Evolutionary conservation across 169 alveolate species (phyloP), one percentile per base, ranked within the genome.

Genomic region (Eimeria maxima): DNA sequence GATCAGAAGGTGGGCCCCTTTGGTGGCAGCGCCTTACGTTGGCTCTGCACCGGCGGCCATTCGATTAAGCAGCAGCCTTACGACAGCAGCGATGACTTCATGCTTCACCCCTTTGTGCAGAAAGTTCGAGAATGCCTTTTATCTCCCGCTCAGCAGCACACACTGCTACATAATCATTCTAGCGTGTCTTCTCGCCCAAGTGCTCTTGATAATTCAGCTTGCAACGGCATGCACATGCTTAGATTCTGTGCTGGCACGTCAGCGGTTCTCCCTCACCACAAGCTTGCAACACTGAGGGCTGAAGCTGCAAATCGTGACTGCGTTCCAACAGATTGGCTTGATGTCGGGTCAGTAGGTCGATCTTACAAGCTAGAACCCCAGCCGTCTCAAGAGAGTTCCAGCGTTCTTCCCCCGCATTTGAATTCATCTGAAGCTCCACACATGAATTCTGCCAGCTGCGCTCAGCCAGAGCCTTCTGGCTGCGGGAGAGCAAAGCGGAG

Each of bases 41-140:
- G 93, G 93, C 81, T 71, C 50, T 60, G 42, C 63, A 63, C 53
- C 24, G 71, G 81, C 47, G 93, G 93, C 22, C 60, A 87, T 55
- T 87, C 93, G 24, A 87, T 87, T 60, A 81, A 87, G 65, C 81
- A 87, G 83, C 93, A 87, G 83, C 93, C 93, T 10, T 87, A 87
- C 67, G 93, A 87, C 81, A 87, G 81, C 93, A 87, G 81, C 81
- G 93, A 87, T 63, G 93, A 87, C n/a, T 87, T 87, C 45, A 87
- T 55, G 81, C 93, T 87, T 18, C 83, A 87, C 67, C 93, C 93
- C 14, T 87, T 87, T 69, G 65, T 87, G 81, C 93, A 63, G 65
- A 87, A 60, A 29, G 81, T 87, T 87, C 93, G 80, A 63, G 74
- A 87, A 42, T 87, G 93, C 93, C 93, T 87, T 44, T 44, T 87